These are phyloP conservation scores for Hyaloperonospora brassicae DNA, from an alignment of 352 stramenopile species.

Conservation along the genomic window DNA sequence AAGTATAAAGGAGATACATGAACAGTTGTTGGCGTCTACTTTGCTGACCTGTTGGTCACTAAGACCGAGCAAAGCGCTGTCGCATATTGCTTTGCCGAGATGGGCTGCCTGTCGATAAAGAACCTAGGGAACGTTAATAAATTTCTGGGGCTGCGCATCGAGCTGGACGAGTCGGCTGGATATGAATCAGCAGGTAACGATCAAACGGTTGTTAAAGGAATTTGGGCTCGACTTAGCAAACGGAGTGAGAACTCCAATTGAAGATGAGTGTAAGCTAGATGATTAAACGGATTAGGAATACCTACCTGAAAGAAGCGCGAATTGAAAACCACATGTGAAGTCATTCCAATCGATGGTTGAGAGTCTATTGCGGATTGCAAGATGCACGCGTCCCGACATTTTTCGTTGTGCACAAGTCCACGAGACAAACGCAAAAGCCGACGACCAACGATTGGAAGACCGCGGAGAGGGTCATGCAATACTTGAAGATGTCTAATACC, in stretches of 20 bases:
- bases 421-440: constrained; percentile 11
- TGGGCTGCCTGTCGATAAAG: constrained; percentile 19
- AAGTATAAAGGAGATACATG: background rate
- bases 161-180: constrained; percentile 4
- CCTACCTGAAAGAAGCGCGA: constrained; percentile 3
- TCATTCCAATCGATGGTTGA: constrained; percentile 30
- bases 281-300: constrained; percentile 4
- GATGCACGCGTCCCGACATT: constrained; percentile 28
- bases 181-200: constrained; percentile 21
- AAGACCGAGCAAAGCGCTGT: constrained; percentile 4
- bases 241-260: constrained; percentile 8
- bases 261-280: background rate
- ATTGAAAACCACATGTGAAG: constrained; percentile 7
- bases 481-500: background rate
- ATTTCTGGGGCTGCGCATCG: constrained; percentile 23
- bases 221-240: constrained; percentile 15
- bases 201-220: constrained; percentile 18
- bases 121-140: constrained; percentile 20
- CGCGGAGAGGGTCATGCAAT: constrained; percentile 10
- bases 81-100: constrained; percentile 5
- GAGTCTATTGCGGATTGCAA: constrained; percentile 24
- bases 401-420: constrained; percentile 20
- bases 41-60: constrained; percentile 12
- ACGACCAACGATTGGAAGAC: constrained; percentile 3
- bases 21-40: constrained; percentile 17